phyloP scores from a whole-genome alignment of 2,329 filamentous ascomycete species.

The Beauveria rudraprayagi region DNA sequence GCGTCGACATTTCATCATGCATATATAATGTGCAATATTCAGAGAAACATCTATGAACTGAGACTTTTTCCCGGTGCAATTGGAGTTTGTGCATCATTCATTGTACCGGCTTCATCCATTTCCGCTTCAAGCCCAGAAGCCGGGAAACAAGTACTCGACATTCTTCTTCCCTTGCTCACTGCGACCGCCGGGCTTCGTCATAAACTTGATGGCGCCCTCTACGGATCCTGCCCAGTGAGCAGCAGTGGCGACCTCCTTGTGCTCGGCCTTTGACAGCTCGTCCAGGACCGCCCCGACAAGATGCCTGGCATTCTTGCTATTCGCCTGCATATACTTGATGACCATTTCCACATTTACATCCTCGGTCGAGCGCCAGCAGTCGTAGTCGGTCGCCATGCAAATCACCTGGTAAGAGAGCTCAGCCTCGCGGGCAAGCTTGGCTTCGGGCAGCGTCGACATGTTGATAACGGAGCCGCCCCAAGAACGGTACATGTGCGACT shows the following conservation, averaged over 20 bases:
- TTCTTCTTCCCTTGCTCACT: conserved; percentile 68
- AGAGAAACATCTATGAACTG: neutral
- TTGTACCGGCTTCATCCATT: neutral
- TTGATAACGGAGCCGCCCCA: conserved; percentile 97
- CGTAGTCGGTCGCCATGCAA: conserved; percentile 98
- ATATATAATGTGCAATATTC: neutral
- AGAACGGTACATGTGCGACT: conserved; percentile 87
- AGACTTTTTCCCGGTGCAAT: neutral
- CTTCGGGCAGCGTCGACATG: conserved; percentile 93
- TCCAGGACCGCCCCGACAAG: conserved; percentile 84
- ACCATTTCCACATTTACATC: conserved; percentile 96
- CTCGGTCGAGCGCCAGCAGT: conserved; percentile 84
- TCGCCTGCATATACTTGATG: conserved; percentile 91
- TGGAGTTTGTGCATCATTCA: neutral
- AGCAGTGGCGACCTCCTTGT: conserved; percentile 65
- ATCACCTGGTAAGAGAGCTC: conserved; percentile 98
- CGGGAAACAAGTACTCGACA: conserved; percentile 81
- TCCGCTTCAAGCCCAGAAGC: conserved; percentile 49
- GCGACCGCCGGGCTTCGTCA: conserved; percentile 72
- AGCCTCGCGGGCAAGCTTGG: conserved; percentile 91
- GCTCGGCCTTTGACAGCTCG: conserved; percentile 69
- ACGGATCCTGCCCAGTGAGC: conserved; percentile 73
- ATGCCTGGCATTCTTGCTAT: conserved; percentile 76
- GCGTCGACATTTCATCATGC: neutral
- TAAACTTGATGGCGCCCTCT: conserved; percentile 70